Evolutionary conservation across 306 rosid genomes (phyloP).

Genomic region (Dalbergia cochinchinensis): DNA sequence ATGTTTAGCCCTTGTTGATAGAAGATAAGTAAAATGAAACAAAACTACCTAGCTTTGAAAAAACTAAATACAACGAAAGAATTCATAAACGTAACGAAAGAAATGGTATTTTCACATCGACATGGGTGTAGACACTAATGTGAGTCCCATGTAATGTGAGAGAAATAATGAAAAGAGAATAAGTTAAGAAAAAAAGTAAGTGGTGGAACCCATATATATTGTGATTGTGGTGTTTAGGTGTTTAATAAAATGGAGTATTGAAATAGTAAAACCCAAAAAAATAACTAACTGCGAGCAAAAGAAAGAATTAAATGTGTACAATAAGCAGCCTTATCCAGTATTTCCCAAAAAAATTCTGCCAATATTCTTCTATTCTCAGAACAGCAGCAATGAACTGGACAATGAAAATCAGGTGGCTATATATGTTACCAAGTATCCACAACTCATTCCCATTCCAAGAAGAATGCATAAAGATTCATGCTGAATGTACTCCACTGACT

Average conservation of each 20-base stretch:
- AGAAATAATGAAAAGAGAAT: no score
- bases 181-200: no score
- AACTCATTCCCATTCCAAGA: constrained; percentile 30
- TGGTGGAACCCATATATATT: no score
- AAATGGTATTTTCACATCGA: no score
- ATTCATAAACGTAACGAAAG: no score
- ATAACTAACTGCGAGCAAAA: constrained; percentile 23
- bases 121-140: no score
- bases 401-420: constrained; percentile 7
- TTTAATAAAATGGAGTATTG: no score
- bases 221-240: no score
- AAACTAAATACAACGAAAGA: neutral
- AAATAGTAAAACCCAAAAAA: no score
- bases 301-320: constrained; percentile 5
- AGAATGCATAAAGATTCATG: constrained; percentile 22
- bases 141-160: no score
- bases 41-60: no score
- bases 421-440: neutral
- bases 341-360: constrained; percentile 1
- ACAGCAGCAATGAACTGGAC: constrained; percentile 8
- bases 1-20: neutral
- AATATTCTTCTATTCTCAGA: constrained; percentile 5
- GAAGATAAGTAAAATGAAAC: no score
- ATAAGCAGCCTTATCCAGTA: constrained; percentile 5
- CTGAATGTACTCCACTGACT: constrained; percentile 23